Evolutionary conservation across 1,284 basidiomycete genomes (phyloP).

Genomic region (Ustilago loliicola): DNA sequence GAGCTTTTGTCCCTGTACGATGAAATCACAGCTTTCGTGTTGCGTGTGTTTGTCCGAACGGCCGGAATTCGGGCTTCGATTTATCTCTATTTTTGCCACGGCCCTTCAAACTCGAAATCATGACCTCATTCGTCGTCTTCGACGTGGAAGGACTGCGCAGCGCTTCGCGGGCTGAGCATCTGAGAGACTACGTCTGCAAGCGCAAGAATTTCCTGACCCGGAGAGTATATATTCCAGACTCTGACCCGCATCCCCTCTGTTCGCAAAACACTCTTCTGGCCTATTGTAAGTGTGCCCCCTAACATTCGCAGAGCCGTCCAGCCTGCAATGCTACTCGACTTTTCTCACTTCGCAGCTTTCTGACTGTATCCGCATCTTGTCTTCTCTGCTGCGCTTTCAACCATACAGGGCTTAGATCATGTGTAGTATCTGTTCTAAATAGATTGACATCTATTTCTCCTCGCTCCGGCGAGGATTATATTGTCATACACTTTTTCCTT

Average conservation of each 20-base stretch:
- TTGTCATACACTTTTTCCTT: conserved; percentile 58
- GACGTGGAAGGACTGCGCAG: neutral
- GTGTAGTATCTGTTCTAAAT: conserved; percentile 67
- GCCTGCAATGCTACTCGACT: neutral
- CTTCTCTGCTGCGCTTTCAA: conserved; percentile 5
- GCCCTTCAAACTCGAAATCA: conserved; percentile 43
- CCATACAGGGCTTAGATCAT: conserved; percentile 62
- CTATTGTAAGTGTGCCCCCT: conserved; percentile 49
- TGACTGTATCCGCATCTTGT: conserved; percentile 22
- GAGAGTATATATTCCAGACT: conserved; percentile 41
- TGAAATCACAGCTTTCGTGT: conserved; percentile 32
- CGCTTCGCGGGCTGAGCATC: neutral
- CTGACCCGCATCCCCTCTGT: conserved; percentile 23
- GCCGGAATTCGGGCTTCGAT: conserved; percentile 20
- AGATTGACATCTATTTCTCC: conserved; percentile 62
- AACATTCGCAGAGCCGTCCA: neutral
- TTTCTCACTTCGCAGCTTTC: neutral
- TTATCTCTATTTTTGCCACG: neutral
- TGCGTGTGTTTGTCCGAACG: neutral
- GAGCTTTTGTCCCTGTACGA: conserved; percentile 19
- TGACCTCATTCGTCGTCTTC: neutral
- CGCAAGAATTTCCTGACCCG: neutral
- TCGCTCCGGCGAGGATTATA: conserved; percentile 52
- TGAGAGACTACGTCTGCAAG: conserved; percentile 10
- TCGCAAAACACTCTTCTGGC: conserved; percentile 51